These are phyloP conservation scores for Termitomyces bulborhizus DNA, from an alignment of 768 basidiomycete genomes.

Conservation along the genomic window DNA sequence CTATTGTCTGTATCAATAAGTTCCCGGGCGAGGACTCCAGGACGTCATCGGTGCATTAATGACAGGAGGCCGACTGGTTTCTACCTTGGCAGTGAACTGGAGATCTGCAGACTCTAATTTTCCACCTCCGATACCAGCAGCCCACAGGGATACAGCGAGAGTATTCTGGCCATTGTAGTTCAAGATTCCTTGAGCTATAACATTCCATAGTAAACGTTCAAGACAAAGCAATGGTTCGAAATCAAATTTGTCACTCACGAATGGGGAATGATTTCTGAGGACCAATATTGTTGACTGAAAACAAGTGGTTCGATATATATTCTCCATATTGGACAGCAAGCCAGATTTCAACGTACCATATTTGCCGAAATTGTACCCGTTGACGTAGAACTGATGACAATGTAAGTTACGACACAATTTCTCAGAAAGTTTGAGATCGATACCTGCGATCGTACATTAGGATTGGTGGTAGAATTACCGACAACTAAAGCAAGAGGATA, in stretches of 20 bases:
- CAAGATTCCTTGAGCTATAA: constrained; percentile 41
- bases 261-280: constrained; percentile 37
- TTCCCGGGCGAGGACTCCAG: constrained; percentile 26
- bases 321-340: neutral
- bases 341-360: constrained; percentile 23
- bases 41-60: constrained; percentile 27
- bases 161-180: constrained; percentile 43
- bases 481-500: constrained; percentile 40
- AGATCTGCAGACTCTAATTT: constrained; percentile 33
- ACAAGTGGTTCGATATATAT: neutral
- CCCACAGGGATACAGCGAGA: constrained; percentile 44
- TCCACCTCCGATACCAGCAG: constrained; percentile 31
- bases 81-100: constrained; percentile 29
- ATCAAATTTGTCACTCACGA: constrained; percentile 24
- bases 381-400: constrained; percentile 29
- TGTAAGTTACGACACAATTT: neutral
- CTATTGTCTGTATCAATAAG: constrained; percentile 18
- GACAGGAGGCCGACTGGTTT: constrained; percentile 28
- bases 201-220: neutral
- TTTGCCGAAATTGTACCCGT: constrained; percentile 41
- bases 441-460: constrained; percentile 38
- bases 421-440: neutral
- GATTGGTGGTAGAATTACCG: constrained; percentile 37
- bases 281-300: constrained; percentile 34
- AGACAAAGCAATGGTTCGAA: neutral